These are phyloP conservation scores for Trichoderma brevicompactum DNA, from an alignment of 2,329 filamentous ascomycete species.

Conservation along the genomic window DNA sequence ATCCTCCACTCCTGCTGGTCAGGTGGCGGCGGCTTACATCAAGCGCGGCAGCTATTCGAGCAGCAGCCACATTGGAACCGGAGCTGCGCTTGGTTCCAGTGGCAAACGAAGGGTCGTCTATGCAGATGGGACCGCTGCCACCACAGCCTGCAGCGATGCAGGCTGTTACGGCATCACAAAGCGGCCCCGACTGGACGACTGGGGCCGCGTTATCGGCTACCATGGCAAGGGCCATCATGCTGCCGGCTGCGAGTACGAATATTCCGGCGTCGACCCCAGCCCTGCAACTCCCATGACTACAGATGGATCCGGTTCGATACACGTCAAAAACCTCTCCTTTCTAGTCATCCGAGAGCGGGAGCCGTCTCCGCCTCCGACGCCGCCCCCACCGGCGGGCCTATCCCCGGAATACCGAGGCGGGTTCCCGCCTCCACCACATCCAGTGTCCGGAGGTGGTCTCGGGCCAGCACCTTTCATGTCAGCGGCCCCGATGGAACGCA, in stretches of 20 bases:
- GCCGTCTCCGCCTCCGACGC: slow-evolving; percentile 29
- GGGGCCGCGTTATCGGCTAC: slow-evolving; percentile 29
- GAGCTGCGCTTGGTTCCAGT: slow-evolving; percentile 15
- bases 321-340: slow-evolving; percentile 43
- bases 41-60: slow-evolving; percentile 19
- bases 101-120: slow-evolving; percentile 28
- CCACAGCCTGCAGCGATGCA: slow-evolving; percentile 21
- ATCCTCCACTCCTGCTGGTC: slow-evolving; percentile 13
- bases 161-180: slow-evolving; percentile 28
- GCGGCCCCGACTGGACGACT: slow-evolving; percentile 28
- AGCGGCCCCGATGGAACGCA: slow-evolving; percentile 50
- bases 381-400: slow-evolving; percentile 29
- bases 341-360: slow-evolving; percentile 46
- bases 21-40: slow-evolving; percentile 27
- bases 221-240: slow-evolving; percentile 22
- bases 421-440: slow-evolving; percentile 32
- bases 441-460: background rate
- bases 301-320: slow-evolving; percentile 36
- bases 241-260: slow-evolving; percentile 20
- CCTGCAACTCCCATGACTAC: background rate
- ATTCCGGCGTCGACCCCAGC: slow-evolving; percentile 5
- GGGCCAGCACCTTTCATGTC: slow-evolving; percentile 4
- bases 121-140: slow-evolving; percentile 22
- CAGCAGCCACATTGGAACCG: slow-evolving; percentile 3
- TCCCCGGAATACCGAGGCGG: slow-evolving; percentile 34